Percentiles rank a stretch among this genome's conserved stretches.
phyloP scores from a whole-genome alignment of 2,329 filamentous ascomycete genomes.

The Zarea fungicola region DNA sequence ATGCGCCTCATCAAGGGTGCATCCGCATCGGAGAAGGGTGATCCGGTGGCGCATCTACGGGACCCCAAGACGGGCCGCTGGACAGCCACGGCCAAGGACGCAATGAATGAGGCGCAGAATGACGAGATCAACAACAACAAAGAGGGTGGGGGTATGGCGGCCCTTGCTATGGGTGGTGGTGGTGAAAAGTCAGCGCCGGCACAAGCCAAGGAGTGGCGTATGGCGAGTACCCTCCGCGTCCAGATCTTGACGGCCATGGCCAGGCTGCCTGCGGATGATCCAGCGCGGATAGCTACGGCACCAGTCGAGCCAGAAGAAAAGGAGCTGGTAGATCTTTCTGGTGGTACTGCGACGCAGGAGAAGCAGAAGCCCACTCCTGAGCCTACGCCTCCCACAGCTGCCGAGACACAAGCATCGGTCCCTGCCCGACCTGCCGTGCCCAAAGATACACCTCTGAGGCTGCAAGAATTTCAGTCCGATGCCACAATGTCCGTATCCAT shows the following conservation, averaged over 20 bases:
- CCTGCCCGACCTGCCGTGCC: slow-evolving; percentile 13
- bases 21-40: slow-evolving; percentile 27
- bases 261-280: slow-evolving; percentile 38
- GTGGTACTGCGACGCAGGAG: slow-evolving; percentile 1
- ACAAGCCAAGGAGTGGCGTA: slow-evolving; percentile 28
- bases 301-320: slow-evolving; percentile 26
- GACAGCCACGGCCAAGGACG: slow-evolving; percentile 30
- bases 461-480: slow-evolving; percentile 34
- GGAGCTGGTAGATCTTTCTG: slow-evolving; percentile 19
- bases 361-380: slow-evolving; percentile 15
- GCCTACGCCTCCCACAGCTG: not conserved
- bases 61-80: slow-evolving; percentile 46
- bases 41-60: slow-evolving; percentile 21
- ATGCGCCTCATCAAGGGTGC: slow-evolving; percentile 33
- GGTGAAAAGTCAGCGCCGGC: not conserved
- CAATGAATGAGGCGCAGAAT: slow-evolving; percentile 23
- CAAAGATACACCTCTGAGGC: slow-evolving; percentile 20
- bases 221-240: slow-evolving; percentile 41
- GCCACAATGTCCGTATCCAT: slow-evolving; percentile 33
- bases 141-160: slow-evolving; percentile 1
- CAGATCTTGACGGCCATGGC: slow-evolving; percentile 43
- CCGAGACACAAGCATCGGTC: not conserved
- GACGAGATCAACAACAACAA: slow-evolving; percentile 26
- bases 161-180: slow-evolving; percentile 1
- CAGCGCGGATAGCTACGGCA: slow-evolving; percentile 41